Evolutionary conservation across 257 asterid genomes (phyloP), one percentile per base, ranked within the genome.

Genomic region (Thymus quinquecostatus): DNA sequence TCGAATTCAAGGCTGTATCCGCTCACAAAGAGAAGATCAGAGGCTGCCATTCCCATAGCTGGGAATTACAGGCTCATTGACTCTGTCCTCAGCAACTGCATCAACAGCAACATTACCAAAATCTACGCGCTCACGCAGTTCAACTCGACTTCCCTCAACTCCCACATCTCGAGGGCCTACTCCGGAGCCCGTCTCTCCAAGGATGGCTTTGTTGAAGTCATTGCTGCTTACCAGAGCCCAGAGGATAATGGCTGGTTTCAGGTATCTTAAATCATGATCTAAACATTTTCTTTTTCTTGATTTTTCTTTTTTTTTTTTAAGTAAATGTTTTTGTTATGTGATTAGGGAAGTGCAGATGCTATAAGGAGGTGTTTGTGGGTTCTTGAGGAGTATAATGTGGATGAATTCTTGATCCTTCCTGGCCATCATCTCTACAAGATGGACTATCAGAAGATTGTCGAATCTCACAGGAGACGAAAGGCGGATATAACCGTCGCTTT

Each of bases 291-390:
- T 21, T 21, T 21, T 21, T 21, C 21, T 21, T 58, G 5, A 32
- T 2, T n/a, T 60, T 34, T 34, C 4, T 34, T 34, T 34, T 44
- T 48, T 12, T 13, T 21, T 63, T 43, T 13, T 10, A 36, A 36
- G 5, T 3, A 36, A 36, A 36, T 1, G 41, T 38, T 38, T 38
- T 4, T 38, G 8, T 38, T 38, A 36, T 69, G 40, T 73, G 54
- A 66, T 71, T 69, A 90, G 96, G 98, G 98, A 82, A 90, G 83
- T 67, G 97, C 97, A 36, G 96, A 92, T 81, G 97, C 98, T 6
- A 79, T 88, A 66, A 83, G 98, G 76, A 85, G 88, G 78, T 90
- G 96, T 71, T 54, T 92, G 45, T 86, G 96, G 95, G 78, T 92
- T 50, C 80, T 92, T 2, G 95, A 90, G 79, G 93, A 90, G 86